Percentiles rank a stretch among this genome's conserved stretches.
Conservation (phyloP, 352 stramenopile species). For the Discostella stelligera region DNA sequence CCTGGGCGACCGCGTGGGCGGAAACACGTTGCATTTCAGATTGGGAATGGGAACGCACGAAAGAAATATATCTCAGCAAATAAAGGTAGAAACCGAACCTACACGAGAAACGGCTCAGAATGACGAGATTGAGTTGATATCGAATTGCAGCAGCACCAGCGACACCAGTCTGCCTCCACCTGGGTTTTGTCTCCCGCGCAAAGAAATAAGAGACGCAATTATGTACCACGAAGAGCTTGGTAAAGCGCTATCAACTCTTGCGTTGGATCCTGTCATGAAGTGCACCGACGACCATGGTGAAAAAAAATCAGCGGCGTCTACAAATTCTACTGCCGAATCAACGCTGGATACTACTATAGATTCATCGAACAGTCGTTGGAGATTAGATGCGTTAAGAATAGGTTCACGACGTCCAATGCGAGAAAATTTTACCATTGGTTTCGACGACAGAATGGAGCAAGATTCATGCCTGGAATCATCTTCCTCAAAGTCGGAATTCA, state of each 20-base stretch:
- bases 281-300: not conserved
- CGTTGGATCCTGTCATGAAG: constrained; percentile 34
- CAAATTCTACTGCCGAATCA: constrained; percentile 22
- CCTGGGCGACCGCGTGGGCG: too few relatives aligned
- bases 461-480: constrained; percentile 14
- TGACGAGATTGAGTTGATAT: not conserved
- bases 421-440: not conserved
- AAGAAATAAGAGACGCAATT: constrained; percentile 41
- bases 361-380: constrained; percentile 11
- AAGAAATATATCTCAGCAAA: too few relatives aligned
- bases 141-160: constrained; percentile 9
- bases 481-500: constrained; percentile 4
- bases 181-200: constrained; percentile 33
- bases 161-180: constrained; percentile 23
- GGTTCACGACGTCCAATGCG: not conserved
- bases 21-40: too few relatives aligned
- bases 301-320: constrained; percentile 11
- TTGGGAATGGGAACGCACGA: too few relatives aligned
- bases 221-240: constrained; percentile 38
- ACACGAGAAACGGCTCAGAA: too few relatives aligned
- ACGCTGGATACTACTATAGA: constrained; percentile 6
- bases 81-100: too few relatives aligned
- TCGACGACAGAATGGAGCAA: constrained; percentile 9
- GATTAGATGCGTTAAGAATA: not conserved
- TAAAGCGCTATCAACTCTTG: constrained; percentile 36